Conservation (phyloP, 1,284 basidiomycete genomes). For the Boletus semigastroideus region DNA sequence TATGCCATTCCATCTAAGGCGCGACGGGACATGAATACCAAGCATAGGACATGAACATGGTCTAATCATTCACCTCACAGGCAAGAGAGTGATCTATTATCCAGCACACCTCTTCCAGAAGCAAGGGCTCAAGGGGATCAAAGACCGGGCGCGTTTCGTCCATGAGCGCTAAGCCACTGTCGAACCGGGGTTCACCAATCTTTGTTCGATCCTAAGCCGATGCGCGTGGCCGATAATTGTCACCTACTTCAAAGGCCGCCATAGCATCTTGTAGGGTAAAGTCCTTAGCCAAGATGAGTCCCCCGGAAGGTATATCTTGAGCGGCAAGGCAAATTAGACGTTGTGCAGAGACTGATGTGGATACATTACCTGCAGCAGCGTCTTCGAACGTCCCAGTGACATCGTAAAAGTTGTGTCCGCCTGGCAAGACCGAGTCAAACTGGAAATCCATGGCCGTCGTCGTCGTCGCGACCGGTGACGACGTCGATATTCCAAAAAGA, state of each 20-base stretch:
- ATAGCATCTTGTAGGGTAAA: conserved; percentile 83
- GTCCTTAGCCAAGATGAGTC: conserved; percentile 66
- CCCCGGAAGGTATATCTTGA: conserved; percentile 64
- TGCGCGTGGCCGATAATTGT: background rate
- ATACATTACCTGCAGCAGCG: conserved; percentile 51
- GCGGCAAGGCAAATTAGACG: conserved; percentile 10
- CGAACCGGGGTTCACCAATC: conserved; percentile 90
- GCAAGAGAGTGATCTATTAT: conserved; percentile 80
- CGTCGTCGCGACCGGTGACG: conserved; percentile 6
- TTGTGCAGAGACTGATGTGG: conserved; percentile 5
- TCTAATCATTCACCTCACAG: conserved; percentile 65
- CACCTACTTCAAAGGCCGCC: conserved; percentile 79
- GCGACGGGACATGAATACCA: conserved; percentile 18
- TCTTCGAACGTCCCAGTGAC: conserved; percentile 56
- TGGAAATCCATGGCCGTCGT: conserved; percentile 20
- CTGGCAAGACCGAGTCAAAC: conserved; percentile 42
- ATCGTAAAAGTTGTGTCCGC: conserved; percentile 57
- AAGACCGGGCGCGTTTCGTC: conserved; percentile 52
- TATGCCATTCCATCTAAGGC: conserved; percentile 81
- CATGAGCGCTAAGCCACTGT: conserved; percentile 70
- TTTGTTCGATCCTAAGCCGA: conserved; percentile 33
- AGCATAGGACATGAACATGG: conserved; percentile 9
- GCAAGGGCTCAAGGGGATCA: conserved; percentile 60
- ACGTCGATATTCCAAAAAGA: background rate
- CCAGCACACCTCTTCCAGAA: conserved; percentile 82